Conservation (phyloP, 2,329 filamentous ascomycete genomes). For the Stagonosporopsis tanaceti region DNA sequence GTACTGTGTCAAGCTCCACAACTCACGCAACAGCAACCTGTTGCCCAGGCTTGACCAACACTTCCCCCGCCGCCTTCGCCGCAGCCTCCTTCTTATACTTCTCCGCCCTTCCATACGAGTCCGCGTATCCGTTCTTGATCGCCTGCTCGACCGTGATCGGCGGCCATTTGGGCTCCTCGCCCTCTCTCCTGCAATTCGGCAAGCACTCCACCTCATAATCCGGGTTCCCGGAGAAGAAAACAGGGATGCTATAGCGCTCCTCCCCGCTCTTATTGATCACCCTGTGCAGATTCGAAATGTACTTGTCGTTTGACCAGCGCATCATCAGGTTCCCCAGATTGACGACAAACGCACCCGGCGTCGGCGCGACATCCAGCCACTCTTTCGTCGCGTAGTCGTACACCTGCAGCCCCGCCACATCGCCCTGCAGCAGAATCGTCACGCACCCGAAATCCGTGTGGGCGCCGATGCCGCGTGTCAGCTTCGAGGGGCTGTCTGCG, state of each 20-base stretch:
- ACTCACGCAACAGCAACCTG: constrained; percentile 30
- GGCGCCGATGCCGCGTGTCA: constrained; percentile 53
- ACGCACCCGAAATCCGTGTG: constrained; percentile 56
- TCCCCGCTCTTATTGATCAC: constrained; percentile 53
- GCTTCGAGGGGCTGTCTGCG: constrained; percentile 26
- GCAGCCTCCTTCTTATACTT: constrained; percentile 51
- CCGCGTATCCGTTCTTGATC: constrained; percentile 52
- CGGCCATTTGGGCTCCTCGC: constrained; percentile 50
- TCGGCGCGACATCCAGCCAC: constrained; percentile 82
- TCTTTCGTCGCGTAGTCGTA: constrained; percentile 73
- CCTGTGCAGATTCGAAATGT: constrained; percentile 53
- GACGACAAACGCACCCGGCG: constrained; percentile 80
- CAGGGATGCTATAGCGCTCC: constrained; percentile 44
- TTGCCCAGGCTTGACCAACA: constrained; percentile 10
- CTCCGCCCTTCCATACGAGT: constrained; percentile 55
- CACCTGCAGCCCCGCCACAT: constrained; percentile 72
- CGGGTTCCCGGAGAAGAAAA: constrained; percentile 56
- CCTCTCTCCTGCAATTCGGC: constrained; percentile 51
- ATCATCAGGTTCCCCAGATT: constrained; percentile 71
- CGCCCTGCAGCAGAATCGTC: constrained; percentile 54
- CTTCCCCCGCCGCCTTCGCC: constrained; percentile 23
- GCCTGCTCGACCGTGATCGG: constrained; percentile 55
- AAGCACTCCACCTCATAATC: constrained; percentile 55
- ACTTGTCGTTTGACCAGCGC: constrained; percentile 54
- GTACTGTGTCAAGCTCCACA: background rate